phyloP scores from a whole-genome alignment of 768 basidiomycete genomes.

The Boletus pseudopeckii region DNA sequence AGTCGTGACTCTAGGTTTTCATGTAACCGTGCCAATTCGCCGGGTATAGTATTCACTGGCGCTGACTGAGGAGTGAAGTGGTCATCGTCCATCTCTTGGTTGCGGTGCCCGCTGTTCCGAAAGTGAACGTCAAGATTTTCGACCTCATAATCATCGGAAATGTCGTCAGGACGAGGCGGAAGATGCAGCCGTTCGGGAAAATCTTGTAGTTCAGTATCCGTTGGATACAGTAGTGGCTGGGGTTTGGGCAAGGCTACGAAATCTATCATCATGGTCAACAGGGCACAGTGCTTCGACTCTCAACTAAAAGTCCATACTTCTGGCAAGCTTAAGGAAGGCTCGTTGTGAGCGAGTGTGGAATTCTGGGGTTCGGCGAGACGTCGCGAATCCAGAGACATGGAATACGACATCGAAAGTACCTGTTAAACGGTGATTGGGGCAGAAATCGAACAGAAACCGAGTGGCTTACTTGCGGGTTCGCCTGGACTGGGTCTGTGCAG shows the following conservation, averaged over 20 bases:
- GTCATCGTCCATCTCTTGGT: conserved; percentile 21
- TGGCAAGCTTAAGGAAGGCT: conserved; percentile 74
- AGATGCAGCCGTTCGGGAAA: conserved; percentile 35
- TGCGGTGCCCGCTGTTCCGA: conserved; percentile 23
- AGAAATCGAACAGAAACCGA: background rate
- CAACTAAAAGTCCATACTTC: conserved; percentile 43
- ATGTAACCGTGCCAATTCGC: conserved; percentile 54
- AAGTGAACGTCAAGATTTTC: conserved; percentile 56
- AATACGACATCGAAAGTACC: conserved; percentile 69
- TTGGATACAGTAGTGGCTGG: conserved; percentile 20
- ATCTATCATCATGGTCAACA: conserved; percentile 39
- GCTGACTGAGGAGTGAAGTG: conserved; percentile 14
- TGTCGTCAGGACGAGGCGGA: conserved; percentile 58
- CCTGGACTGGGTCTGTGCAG: conserved; percentile 31
- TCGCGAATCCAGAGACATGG: conserved; percentile 75
- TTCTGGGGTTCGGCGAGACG: conserved; percentile 55
- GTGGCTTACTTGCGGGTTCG: conserved; percentile 27
- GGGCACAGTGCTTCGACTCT: background rate
- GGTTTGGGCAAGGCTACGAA: conserved; percentile 74
- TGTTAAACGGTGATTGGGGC: conserved; percentile 13
- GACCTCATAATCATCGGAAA: conserved; percentile 55
- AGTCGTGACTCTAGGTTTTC: conserved; percentile 75
- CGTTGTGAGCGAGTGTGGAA: conserved; percentile 69
- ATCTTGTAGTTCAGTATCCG: conserved; percentile 29
- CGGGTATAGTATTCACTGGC: conserved; percentile 22